Evolutionary conservation across 1,139 yeast genomes (phyloP), one percentile per base, ranked within the genome.

Genomic region (Pichia sp.): DNA sequence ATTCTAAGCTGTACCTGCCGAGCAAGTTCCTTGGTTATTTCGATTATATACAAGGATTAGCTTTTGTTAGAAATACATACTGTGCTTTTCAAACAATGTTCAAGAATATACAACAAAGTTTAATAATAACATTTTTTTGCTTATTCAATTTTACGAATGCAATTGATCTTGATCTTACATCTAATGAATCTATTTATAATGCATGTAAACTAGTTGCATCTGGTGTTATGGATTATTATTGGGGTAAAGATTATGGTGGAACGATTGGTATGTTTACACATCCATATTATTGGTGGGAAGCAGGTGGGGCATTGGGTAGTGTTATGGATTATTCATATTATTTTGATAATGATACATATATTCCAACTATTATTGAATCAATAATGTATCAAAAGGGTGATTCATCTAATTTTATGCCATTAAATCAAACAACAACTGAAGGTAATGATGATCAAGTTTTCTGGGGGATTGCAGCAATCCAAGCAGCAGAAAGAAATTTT

Each of bases 241-340:
- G 80, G 43, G 96, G 96, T 38, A 59, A 68, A 42, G 68, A 76
- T 30, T 67, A 71, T 48, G 96, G 96, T 39, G 85, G 89, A 36
- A 76, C 88, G 23, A 68, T 87, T 40, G 97, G 97, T 46, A 81
- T 83, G 92, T 85, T 89, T 65, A 69, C 84, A 1, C 67, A 70
- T 63, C 97, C 97, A 1, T 89, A 89, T 73, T 90, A 89, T 72
- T 90, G 97, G 97, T 89, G 97, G 97, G 92, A 89, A 69, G 96
- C 96, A 34, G 97, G 97, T 61, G 96, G 95, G 55, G 97, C 95
- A 6, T 87, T 89, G 87, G 95, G 96, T 6, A 74, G 86, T 22
- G 72, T 90, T 74, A 67, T 89, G 42, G 96, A 89, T 64, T 85
- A 81, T 65, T 76, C 87, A 69, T 82, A 65, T 60, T 82, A 74